phyloP scores from a whole-genome alignment of 2,329 filamentous ascomycete species.

The Aureobasidium zeae region DNA sequence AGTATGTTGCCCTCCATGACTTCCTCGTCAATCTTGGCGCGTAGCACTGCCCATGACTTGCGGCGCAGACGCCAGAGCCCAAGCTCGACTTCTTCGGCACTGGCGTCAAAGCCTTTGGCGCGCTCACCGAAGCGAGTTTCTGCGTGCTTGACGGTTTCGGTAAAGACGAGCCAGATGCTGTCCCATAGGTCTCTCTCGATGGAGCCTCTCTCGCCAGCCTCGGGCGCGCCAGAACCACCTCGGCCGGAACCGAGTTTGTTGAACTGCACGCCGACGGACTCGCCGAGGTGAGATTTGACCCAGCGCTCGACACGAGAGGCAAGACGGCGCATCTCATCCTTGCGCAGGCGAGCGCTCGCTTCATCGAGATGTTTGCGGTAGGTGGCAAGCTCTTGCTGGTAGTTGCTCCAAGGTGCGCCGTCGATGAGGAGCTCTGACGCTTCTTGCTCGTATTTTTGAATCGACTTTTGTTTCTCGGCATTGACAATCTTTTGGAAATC shows the following conservation, averaged over 20 bases:
- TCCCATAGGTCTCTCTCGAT: slow-evolving; percentile 90
- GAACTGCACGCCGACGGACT: slow-evolving; percentile 87
- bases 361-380: slow-evolving; percentile 89
- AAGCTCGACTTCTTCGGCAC: slow-evolving; percentile 79
- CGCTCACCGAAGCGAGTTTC: slow-evolving; percentile 78
- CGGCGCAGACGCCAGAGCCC: slow-evolving; percentile 86
- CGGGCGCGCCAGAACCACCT: slow-evolving; percentile 70
- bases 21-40: slow-evolving; percentile 89
- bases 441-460: slow-evolving; percentile 67
- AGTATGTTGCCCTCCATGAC: slow-evolving; percentile 96
- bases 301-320: slow-evolving; percentile 87
- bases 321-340: slow-evolving; percentile 91
- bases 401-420: slow-evolving; percentile 79
- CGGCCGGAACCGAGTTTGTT: slow-evolving; percentile 88
- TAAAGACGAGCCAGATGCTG: slow-evolving; percentile 82
- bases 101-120: slow-evolving; percentile 89
- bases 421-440: slow-evolving; percentile 66
- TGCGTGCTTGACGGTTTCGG: slow-evolving; percentile 71
- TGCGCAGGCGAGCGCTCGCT: slow-evolving; percentile 72
- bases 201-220: slow-evolving; percentile 61
- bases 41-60: slow-evolving; percentile 88
- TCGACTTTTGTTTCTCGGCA: slow-evolving; percentile 65
- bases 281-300: slow-evolving; percentile 78
- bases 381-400: slow-evolving; percentile 65
- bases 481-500: slow-evolving; percentile 94